Base-by-base conservation (phyloP, 2,329 filamentous ascomycete species). In the Lasiodiplodia hormozganensis region DNA sequence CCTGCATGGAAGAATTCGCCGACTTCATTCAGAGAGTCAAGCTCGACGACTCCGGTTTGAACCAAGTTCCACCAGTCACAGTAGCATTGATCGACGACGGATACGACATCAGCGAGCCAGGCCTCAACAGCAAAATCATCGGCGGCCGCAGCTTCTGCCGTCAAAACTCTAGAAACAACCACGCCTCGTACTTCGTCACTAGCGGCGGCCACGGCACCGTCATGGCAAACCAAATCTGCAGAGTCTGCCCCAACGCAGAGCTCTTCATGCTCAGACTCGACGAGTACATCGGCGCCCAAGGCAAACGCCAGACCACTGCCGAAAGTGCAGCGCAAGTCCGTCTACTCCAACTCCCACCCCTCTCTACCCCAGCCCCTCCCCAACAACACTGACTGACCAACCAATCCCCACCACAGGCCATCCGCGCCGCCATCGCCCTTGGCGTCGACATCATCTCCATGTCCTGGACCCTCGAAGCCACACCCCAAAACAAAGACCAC, bases 371-470 rank as follows among this genome's bases (percentile, higher is more conserved):
- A 11, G 16, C 14, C 21, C 12, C 14, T 36, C 28, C 11, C 14
- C 25, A 6, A 10, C n/a, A n/a, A 2, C 4, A 11, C 12, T n/a
- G n/a, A 36, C 16, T 58, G 12, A 58, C 54, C 28, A 28, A 28
- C 28, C 5, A 21, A 25, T n/a, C 10, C 31, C 8, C 12, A 6
- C 5, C 4, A 43, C 18, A 62, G 58, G 58, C 58, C 1, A 25
- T 62, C 6, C 58, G 58, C 11, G 58, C 58, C 4, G 58, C 40
- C 5, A 51, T 62, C 14, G 43, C 38, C 28, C 28, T 11, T 1
- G 40, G 18, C 1, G 58, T 62, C 14, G 58, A 62, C 23, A 23
- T 62, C 40, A 62, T 62, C 10, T 62, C 58, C n/a, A 62, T 62
- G 58, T 62, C 58, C 4, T 62, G 40, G 58, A 62, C 58, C 3